Conservation (phyloP, 768 basidiomycete genomes). For the Lentinula sp. region DNA sequence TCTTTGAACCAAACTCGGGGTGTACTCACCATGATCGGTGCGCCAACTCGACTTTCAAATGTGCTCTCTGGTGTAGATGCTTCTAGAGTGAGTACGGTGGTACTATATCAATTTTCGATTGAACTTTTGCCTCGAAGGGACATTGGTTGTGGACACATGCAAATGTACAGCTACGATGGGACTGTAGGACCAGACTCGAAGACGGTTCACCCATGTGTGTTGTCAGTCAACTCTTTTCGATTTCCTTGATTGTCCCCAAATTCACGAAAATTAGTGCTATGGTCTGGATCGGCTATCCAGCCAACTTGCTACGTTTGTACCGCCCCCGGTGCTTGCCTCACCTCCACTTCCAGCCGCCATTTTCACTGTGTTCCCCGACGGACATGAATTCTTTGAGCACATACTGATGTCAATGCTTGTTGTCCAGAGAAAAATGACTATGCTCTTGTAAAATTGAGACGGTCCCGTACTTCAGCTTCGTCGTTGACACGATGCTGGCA, state of each 20-base stretch:
- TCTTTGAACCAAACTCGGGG: conserved; percentile 35
- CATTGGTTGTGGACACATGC: conserved; percentile 35
- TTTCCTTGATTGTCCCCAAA: neutral
- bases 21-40: conserved; percentile 33
- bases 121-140: conserved; percentile 15
- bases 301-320: conserved; percentile 40
- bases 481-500: too few relatives aligned
- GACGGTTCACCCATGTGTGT: conserved; percentile 45
- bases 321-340: conserved; percentile 38
- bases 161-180: conserved; percentile 35
- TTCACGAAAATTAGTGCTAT: conserved; percentile 21
- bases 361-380: conserved; percentile 39
- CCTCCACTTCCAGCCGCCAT: conserved; percentile 40
- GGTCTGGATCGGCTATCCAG: conserved; percentile 16
- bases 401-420: conserved; percentile 38
- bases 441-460: neutral
- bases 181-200: conserved; percentile 35
- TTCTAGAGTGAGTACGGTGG: conserved; percentile 20
- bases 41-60: conserved; percentile 30
- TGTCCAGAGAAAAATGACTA: conserved; percentile 32
- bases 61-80: conserved; percentile 27
- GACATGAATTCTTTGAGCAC: conserved; percentile 37
- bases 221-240: conserved; percentile 19
- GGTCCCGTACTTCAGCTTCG: too few relatives aligned
- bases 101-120: neutral